Conservation (phyloP, 345 rosid species). For the Jatropha curcas region DNA sequence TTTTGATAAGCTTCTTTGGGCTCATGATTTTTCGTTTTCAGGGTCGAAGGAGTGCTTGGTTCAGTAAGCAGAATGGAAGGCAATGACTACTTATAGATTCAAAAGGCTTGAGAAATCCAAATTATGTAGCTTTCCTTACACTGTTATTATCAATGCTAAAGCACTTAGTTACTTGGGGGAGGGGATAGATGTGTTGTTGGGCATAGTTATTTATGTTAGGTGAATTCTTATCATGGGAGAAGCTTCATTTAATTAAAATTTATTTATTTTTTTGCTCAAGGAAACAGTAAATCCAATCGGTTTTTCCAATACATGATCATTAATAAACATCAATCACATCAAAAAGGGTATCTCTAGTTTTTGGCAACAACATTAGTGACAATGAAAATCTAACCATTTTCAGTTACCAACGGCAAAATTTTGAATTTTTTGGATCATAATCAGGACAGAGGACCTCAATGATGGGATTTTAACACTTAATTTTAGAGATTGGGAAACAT, state of each 20-base stretch:
- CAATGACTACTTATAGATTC: neutral
- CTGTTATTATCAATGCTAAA: neutral
- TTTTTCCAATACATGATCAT: neutral
- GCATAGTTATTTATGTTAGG: no score
- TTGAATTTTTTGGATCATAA: no score
- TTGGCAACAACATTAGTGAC: neutral
- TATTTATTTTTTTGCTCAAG: no score
- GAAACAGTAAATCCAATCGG: neutral
- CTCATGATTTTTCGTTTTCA: constrained; percentile 1
- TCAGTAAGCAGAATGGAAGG: neutral
- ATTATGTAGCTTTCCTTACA: neutral
- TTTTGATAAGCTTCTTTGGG: constrained; percentile 9
- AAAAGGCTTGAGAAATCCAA: neutral
- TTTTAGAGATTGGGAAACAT: no score
- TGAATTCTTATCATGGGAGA: no score
- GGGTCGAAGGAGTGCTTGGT: neutral
- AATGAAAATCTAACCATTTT: no score
- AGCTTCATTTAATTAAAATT: no score
- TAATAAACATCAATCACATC: neutral
- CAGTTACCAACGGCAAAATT: no score
- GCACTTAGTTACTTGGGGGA: neutral
- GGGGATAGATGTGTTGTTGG: neutral
- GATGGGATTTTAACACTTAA: no score
- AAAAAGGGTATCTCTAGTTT: no score
- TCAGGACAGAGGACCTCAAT: no score